phyloP scores from a whole-genome alignment of 805 yeast genomes.

The Starmerella riodocensis region DNA sequence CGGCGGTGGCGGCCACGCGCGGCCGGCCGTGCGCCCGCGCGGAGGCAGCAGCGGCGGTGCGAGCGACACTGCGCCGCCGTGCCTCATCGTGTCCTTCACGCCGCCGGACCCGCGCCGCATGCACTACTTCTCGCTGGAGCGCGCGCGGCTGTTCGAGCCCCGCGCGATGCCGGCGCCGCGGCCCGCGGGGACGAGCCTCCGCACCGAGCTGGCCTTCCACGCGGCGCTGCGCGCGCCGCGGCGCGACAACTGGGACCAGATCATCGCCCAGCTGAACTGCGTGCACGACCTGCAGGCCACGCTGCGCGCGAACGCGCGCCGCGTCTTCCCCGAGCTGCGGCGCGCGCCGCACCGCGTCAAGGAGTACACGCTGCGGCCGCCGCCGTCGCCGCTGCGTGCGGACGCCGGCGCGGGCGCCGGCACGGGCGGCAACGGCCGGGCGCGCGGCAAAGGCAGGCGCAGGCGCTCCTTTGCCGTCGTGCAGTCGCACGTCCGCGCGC shows the following conservation, averaged over 20 bases:
- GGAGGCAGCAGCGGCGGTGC: no score
- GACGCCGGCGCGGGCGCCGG: no score
- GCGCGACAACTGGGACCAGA: conserved; percentile 2
- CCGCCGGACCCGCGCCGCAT: conserved; percentile 60
- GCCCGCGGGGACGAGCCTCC: background rate
- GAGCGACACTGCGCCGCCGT: no score
- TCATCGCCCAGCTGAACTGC: conserved; percentile 29
- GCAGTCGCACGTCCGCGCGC: conserved; percentile 7
- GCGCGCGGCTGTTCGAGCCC: conserved; percentile 44
- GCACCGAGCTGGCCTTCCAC: background rate
- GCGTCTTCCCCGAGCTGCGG: conserved; percentile 21
- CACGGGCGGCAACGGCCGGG: no score
- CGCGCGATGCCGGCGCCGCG: background rate
- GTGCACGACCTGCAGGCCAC: conserved; percentile 26
- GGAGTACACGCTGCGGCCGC: background rate
- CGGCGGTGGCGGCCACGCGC: background rate
- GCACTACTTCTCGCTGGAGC: conserved; percentile 66
- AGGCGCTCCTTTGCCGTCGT: background rate
- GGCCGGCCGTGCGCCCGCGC: background rate
- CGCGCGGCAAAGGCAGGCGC: background rate
- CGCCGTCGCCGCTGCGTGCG: background rate
- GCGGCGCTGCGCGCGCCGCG: background rate
- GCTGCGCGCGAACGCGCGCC: conserved; percentile 21
- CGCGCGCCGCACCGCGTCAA: conserved; percentile 8
- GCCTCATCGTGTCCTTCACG: conserved; percentile 37